These are phyloP conservation scores for Suhomyces wounanorum DNA, from an alignment of 1,139 yeast genomes.

Conservation along the genomic window DNA sequence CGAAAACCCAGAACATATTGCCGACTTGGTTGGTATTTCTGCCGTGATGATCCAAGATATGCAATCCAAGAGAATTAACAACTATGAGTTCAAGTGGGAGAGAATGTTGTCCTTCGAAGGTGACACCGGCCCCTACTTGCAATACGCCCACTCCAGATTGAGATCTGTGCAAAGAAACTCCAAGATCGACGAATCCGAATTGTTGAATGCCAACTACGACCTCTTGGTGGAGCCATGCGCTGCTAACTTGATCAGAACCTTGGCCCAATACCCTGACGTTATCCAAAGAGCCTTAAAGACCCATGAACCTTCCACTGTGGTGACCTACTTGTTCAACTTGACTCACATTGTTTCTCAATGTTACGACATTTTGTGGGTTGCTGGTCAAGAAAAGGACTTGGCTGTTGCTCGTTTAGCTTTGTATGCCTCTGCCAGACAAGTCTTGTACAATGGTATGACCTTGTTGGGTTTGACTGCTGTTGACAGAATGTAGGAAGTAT, in stretches of 20 bases:
- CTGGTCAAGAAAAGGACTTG: constrained; percentile 88
- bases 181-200: constrained; percentile 47
- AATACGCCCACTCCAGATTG: constrained; percentile 97
- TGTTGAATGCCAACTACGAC: constrained; percentile 63
- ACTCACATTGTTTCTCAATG: constrained; percentile 94
- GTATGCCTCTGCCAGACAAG: constrained; percentile 89
- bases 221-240: constrained; percentile 80
- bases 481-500: constrained; percentile 77
- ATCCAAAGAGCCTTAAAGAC: constrained; percentile 82
- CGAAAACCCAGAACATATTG: constrained; percentile 92
- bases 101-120: constrained; percentile 99
- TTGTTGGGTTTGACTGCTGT: constrained; percentile 95
- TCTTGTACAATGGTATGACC: constrained; percentile 86
- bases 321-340: constrained; percentile 88
- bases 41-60: constrained; percentile 99
- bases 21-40: constrained; percentile 93
- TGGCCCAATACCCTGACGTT: constrained; percentile 92
- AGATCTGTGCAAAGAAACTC: constrained; percentile 93
- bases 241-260: constrained; percentile 66
- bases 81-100: constrained; percentile 96
- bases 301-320: constrained; percentile 91
- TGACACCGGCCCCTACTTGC: constrained; percentile 98
- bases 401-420: constrained; percentile 93
- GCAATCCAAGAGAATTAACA: constrained; percentile 96
- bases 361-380: constrained; percentile 95